Evolutionary conservation across 1,139 yeast genomes (phyloP).

Genomic region (Saccharomyces hybrid): DNA sequence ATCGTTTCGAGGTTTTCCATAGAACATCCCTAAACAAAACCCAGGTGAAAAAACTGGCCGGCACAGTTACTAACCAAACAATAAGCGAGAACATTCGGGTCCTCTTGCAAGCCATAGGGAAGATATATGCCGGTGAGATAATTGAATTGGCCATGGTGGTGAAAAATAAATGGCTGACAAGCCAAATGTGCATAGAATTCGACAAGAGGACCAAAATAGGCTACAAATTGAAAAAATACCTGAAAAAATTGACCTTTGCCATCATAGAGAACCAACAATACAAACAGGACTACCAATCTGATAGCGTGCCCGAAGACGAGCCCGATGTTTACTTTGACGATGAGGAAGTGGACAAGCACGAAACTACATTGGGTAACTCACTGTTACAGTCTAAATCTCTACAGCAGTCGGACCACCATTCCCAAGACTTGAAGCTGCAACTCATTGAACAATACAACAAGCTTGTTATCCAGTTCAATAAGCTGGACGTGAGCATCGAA

Average conservation of each 20-base stretch:
- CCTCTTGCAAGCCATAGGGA: slow-evolving; percentile 78
- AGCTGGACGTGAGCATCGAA: slow-evolving; percentile 30
- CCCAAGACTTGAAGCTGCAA: slow-evolving; percentile 22
- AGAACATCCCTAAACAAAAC: slow-evolving; percentile 74
- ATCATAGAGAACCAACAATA: slow-evolving; percentile 8
- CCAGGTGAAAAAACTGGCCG: slow-evolving; percentile 75
- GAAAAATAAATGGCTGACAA: slow-evolving; percentile 48
- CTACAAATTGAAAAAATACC: slow-evolving; percentile 26
- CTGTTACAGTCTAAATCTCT: slow-evolving; percentile 18
- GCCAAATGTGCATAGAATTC: slow-evolving; percentile 29
- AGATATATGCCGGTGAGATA: slow-evolving; percentile 80
- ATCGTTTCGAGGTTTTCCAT: slow-evolving; percentile 78
- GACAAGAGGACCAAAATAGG: slow-evolving; percentile 31
- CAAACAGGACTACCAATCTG: slow-evolving; percentile 10
- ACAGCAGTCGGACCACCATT: slow-evolving; percentile 8
- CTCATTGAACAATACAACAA: slow-evolving; percentile 26
- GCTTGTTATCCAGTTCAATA: slow-evolving; percentile 26
- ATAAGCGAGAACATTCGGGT: slow-evolving; percentile 80
- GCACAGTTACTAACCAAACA: slow-evolving; percentile 70
- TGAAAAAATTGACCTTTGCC: slow-evolving; percentile 26
- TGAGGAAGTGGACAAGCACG: slow-evolving; percentile 21
- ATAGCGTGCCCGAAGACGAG: slow-evolving; percentile 28
- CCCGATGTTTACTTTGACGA: slow-evolving; percentile 27
- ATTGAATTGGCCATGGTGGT: slow-evolving; percentile 74
- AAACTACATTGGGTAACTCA: slow-evolving; percentile 18